phyloP scores from a whole-genome alignment of 208 protist species.

The Strigomonas culicis region DNA sequence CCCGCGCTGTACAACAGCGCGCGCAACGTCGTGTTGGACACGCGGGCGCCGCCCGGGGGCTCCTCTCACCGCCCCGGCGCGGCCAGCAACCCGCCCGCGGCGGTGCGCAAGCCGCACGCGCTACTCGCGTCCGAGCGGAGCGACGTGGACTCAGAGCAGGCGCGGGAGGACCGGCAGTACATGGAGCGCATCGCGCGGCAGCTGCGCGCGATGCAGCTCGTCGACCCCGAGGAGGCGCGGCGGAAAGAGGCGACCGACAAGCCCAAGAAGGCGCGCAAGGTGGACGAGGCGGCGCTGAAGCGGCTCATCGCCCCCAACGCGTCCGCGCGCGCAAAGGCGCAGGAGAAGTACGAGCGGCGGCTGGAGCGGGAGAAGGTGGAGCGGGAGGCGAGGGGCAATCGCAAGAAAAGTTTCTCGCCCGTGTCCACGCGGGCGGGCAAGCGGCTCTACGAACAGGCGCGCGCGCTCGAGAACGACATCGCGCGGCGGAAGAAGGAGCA shows the following conservation, averaged over 20 bases:
- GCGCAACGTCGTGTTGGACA: background rate
- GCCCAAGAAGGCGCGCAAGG: constrained; percentile 18
- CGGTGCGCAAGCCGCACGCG: background rate
- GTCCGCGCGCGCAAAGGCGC: constrained; percentile 27
- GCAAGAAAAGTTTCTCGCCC: constrained; percentile 17
- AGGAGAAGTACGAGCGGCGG: constrained; percentile 55
- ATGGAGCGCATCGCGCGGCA: constrained; percentile 11
- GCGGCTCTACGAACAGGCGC: constrained; percentile 48
- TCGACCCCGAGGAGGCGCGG: background rate
- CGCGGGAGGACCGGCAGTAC: constrained; percentile 9
- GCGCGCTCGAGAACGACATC: constrained; percentile 13
- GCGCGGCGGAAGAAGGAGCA: constrained; percentile 22
- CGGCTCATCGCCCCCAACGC: constrained; percentile 40
- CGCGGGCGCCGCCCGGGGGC: background rate
- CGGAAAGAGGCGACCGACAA: background rate
- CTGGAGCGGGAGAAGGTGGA: constrained; percentile 28
- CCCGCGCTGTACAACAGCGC: constrained; percentile 6
- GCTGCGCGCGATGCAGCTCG: constrained; percentile 16
- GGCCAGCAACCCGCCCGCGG: background rate
- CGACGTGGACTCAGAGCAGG: constrained; percentile 5
- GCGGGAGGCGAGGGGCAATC: constrained; percentile 9
- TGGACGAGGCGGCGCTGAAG: constrained; percentile 22
- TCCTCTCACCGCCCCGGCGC: background rate
- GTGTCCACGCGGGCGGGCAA: constrained; percentile 41
- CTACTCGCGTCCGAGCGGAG: background rate